Conservation (phyloP, 768 basidiomycete species). For the Leucocoprinus sp. region DNA sequence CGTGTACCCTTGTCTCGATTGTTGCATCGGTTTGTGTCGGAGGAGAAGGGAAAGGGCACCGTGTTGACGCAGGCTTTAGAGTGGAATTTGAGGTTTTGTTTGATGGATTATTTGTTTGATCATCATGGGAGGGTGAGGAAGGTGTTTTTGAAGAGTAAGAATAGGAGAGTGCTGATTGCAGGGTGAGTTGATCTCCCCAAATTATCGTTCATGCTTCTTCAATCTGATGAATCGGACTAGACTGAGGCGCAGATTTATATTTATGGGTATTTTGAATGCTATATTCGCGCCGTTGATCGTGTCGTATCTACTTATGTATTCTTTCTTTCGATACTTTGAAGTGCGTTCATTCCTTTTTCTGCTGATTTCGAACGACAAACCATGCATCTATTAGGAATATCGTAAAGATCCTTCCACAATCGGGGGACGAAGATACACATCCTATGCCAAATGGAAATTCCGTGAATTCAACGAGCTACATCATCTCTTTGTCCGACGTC, state of each 20-base stretch:
- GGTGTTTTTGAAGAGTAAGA: slow-evolving; percentile 83
- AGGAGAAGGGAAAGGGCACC: slow-evolving; percentile 60
- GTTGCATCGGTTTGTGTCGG: slow-evolving; percentile 43
- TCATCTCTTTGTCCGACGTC: slow-evolving; percentile 79
- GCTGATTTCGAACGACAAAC: background rate
- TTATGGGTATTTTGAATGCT: slow-evolving; percentile 95
- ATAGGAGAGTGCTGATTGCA: slow-evolving; percentile 68
- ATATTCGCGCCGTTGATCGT: slow-evolving; percentile 97
- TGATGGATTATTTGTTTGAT: slow-evolving; percentile 95
- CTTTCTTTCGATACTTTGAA: slow-evolving; percentile 99
- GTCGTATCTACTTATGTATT: slow-evolving; percentile 93
- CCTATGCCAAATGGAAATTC: slow-evolving; percentile 96
- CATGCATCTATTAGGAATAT: slow-evolving; percentile 85
- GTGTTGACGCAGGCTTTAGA: slow-evolving; percentile 86
- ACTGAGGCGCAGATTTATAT: slow-evolving; percentile 77
- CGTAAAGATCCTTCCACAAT: slow-evolving; percentile 97
- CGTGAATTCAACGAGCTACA: slow-evolving; percentile 98
- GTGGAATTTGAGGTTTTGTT: slow-evolving; percentile 94
- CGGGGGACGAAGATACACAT: slow-evolving; percentile 86
- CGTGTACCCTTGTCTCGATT: slow-evolving; percentile 66
- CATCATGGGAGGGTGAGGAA: slow-evolving; percentile 82
- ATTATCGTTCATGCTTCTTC: too few relatives aligned
- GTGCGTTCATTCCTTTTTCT: slow-evolving; percentile 32
- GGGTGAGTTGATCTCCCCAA: slow-evolving; percentile 45
- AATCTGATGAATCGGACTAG: slow-evolving; percentile 33